Evolutionary conservation across 129 eudicot genomes (phyloP).

Genomic region (Dittrichia graveolens): DNA sequence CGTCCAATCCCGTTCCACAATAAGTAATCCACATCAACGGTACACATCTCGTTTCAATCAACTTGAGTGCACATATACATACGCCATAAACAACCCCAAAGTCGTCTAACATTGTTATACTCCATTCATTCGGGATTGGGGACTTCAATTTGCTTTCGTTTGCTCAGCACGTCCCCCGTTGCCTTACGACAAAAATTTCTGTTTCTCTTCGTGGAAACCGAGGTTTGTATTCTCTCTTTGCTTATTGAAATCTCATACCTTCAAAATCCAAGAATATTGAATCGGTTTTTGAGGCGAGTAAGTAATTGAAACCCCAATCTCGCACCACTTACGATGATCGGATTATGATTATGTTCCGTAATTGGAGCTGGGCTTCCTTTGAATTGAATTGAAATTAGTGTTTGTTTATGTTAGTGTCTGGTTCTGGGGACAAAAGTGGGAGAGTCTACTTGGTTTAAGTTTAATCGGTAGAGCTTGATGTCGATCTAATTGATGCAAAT

Average conservation of each 20-base stretch:
- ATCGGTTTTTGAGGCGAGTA: too few species aligned
- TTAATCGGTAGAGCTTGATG: constrained; percentile 18
- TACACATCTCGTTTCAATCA: constrained; percentile 13
- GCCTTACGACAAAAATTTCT: constrained; percentile 16
- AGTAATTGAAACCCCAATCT: constrained; percentile 10
- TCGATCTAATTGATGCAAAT: constrained; percentile 15
- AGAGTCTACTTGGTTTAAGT: constrained; percentile 16
- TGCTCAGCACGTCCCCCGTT: constrained; percentile 29
- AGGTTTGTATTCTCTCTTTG: constrained; percentile 30
- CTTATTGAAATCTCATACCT: not conserved
- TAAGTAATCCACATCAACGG: constrained; percentile 18
- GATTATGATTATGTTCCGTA: constrained; percentile 14
- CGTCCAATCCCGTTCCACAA: constrained; percentile 10
- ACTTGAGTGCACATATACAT: constrained; percentile 7
- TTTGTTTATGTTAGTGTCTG: not conserved
- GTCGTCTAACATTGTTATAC: constrained; percentile 27
- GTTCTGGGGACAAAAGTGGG: constrained; percentile 1
- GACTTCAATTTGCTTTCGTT: constrained; percentile 26
- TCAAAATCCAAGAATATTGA: not conserved
- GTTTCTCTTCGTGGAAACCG: constrained; percentile 19
- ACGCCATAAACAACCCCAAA: constrained; percentile 5
- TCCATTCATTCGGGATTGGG: constrained; percentile 37
- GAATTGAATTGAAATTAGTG: constrained; percentile 21
- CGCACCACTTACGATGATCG: constrained; percentile 6
- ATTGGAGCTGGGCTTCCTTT: constrained; percentile 23